phyloP scores from a whole-genome alignment of 1,284 basidiomycete genomes.

The Apiotrichum veenhuisii region DNA sequence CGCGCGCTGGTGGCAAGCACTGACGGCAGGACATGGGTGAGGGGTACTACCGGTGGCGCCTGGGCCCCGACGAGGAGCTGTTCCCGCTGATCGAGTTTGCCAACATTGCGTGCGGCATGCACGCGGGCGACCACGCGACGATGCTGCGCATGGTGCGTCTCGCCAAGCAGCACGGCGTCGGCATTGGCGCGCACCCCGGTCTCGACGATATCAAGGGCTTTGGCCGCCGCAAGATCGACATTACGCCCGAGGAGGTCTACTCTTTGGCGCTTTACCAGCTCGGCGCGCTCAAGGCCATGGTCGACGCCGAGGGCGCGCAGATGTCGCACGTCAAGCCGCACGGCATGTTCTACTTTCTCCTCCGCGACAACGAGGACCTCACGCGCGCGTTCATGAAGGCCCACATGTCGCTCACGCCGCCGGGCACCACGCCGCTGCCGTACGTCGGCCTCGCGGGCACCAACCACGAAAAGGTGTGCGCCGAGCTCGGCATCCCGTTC shows the following conservation, averaged over 20 bases:
- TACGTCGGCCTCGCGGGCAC: constrained; percentile 43
- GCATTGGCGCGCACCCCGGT: constrained; percentile 37
- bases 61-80: constrained; percentile 43
- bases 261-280: constrained; percentile 33
- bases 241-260: constrained; percentile 20
- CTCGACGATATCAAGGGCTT: constrained; percentile 20
- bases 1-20: no score
- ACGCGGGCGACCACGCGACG: constrained; percentile 42
- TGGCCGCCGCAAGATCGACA: constrained; percentile 12
- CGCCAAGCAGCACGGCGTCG: constrained; percentile 37
- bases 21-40: constrained; percentile 24
- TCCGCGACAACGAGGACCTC: constrained; percentile 32
- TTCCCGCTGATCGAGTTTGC: constrained; percentile 34
- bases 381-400: constrained; percentile 36
- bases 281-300: constrained; percentile 38
- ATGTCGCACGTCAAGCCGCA: constrained; percentile 35
- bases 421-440: constrained; percentile 20
- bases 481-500: constrained; percentile 38
- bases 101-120: constrained; percentile 45
- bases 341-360: constrained; percentile 31
- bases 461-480: constrained; percentile 36
- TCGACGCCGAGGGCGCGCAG: constrained; percentile 34
- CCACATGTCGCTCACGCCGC: constrained; percentile 30
- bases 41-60: constrained; percentile 37
- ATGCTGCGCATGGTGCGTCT: constrained; percentile 41